Conservation (phyloP, 164 flowering plant species). For the Malania oleifera region DNA sequence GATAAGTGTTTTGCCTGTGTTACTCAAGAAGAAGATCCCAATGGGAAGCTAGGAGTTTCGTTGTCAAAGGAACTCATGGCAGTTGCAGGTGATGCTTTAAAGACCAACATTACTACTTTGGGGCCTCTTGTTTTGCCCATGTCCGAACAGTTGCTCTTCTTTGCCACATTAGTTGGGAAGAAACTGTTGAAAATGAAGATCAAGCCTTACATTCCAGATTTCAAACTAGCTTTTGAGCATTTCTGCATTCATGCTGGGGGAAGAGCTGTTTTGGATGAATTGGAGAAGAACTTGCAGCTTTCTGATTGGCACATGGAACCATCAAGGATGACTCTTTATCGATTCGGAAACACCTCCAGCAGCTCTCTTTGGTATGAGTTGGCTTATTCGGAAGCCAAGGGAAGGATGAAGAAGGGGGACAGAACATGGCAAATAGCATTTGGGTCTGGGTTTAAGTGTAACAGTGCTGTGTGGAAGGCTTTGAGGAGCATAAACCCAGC, state of each 20-base stretch:
- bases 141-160: slow-evolving; percentile 36
- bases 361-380: slow-evolving; percentile 41
- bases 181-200: slow-evolving; percentile 33
- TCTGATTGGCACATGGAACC: slow-evolving; percentile 41
- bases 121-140: slow-evolving; percentile 41
- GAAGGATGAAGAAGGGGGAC: slow-evolving; percentile 35
- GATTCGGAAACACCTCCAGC: slow-evolving; percentile 39
- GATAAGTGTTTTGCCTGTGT: slow-evolving; percentile 38
- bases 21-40: slow-evolving; percentile 35
- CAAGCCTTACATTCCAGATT: slow-evolving; percentile 41
- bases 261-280: slow-evolving; percentile 38
- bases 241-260: slow-evolving; percentile 43
- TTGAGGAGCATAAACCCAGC: too few species aligned
- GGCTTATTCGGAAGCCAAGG: slow-evolving; percentile 39
- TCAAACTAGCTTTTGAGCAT: slow-evolving; percentile 38
- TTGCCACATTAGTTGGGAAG: slow-evolving; percentile 29
- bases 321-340: slow-evolving; percentile 36
- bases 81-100: slow-evolving; percentile 41
- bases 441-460: slow-evolving; percentile 40
- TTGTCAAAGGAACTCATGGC: slow-evolving; percentile 40
- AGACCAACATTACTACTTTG: slow-evolving; percentile 33
- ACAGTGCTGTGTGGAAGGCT: slow-evolving; percentile 42
- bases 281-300: slow-evolving; percentile 37
- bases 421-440: slow-evolving; percentile 43
- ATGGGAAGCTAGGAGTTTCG: slow-evolving; percentile 32